Percentiles rank a stretch among this genome's conserved stretches.
phyloP scores from a whole-genome alignment of 2,329 filamentous ascomycete genomes.

The Fusarium stilboides region DNA sequence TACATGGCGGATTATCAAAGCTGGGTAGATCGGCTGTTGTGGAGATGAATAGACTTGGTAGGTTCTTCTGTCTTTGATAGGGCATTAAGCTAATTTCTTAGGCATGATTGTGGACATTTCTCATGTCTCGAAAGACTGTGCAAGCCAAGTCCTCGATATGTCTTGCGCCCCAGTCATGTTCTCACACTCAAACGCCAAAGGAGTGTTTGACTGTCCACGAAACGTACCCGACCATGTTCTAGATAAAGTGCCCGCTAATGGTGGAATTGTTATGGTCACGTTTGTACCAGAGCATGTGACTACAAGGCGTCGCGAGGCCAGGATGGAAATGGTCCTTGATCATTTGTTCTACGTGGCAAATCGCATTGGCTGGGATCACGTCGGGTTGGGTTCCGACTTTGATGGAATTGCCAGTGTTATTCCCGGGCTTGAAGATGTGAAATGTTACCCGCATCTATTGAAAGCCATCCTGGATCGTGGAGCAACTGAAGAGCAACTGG shows the following conservation, averaged over 20 bases:
- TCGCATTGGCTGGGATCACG: conserved; percentile 3
- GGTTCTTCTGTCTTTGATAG: no score
- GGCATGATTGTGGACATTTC: conserved; percentile 21
- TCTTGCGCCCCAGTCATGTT: conserved; percentile 8
- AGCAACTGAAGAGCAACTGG: conserved; percentile 4
- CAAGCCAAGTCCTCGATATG: not conserved
- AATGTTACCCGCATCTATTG: not conserved
- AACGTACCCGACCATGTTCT: conserved; percentile 7
- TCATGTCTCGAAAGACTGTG: conserved; percentile 5
- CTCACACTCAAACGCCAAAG: conserved; percentile 18
- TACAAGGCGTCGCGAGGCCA: not conserved
- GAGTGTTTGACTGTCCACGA: conserved; percentile 1
- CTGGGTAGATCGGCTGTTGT: conserved; percentile 8
- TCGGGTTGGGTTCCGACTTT: conserved; percentile 10
- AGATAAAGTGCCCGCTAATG: not conserved
- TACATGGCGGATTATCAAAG: not conserved
- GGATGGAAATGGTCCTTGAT: conserved; percentile 14
- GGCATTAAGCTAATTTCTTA: no score
- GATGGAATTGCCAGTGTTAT: not conserved
- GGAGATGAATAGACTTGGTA: conserved; percentile 22
- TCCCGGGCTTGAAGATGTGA: not conserved
- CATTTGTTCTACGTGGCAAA: conserved; percentile 17
- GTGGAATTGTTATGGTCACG: not conserved
- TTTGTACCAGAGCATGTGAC: conserved; percentile 20
- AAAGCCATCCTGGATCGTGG: conserved; percentile 11